These are phyloP conservation scores for Lipomyces yamanashiensis DNA, from an alignment of 805 yeast genomes.

Conservation along the genomic window DNA sequence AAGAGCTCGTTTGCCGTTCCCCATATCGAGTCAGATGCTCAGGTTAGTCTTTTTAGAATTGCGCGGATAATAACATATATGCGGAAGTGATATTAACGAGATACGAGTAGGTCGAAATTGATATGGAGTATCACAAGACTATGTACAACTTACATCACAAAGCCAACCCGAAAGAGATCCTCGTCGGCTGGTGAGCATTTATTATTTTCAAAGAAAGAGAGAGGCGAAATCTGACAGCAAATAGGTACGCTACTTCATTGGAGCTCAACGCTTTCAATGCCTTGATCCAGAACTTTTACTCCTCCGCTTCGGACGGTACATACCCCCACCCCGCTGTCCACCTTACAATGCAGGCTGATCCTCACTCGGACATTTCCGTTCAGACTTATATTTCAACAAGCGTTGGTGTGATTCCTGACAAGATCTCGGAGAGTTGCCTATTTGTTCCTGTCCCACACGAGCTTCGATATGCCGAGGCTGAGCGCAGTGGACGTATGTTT, in stretches of 20 bases:
- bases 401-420: slow-evolving; percentile 57
- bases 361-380: slow-evolving; percentile 54
- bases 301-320: slow-evolving; percentile 66
- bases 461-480: slow-evolving; percentile 61
- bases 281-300: slow-evolving; percentile 79
- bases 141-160: slow-evolving; percentile 73
- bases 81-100: neutral
- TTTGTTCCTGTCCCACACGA: slow-evolving; percentile 78
- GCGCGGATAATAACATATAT: neutral
- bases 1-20: slow-evolving; percentile 82
- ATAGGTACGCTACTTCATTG: slow-evolving; percentile 50
- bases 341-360: slow-evolving; percentile 67
- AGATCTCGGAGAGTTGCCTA: slow-evolving; percentile 53
- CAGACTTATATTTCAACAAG: slow-evolving; percentile 83
- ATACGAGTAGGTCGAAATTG: slow-evolving; percentile 59
- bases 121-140: slow-evolving; percentile 72
- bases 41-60: slow-evolving; percentile 40
- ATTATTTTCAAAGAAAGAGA: neutral
- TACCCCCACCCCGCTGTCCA: slow-evolving; percentile 79
- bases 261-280: slow-evolving; percentile 73
- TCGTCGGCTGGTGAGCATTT: slow-evolving; percentile 81
- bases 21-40: slow-evolving; percentile 73
- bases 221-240: neutral
- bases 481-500: slow-evolving; percentile 60
- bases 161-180: slow-evolving; percentile 76